These are phyloP conservation scores for Phlebiopsis flavidoalba DNA, from an alignment of 768 basidiomycete species.

Conservation along the genomic window DNA sequence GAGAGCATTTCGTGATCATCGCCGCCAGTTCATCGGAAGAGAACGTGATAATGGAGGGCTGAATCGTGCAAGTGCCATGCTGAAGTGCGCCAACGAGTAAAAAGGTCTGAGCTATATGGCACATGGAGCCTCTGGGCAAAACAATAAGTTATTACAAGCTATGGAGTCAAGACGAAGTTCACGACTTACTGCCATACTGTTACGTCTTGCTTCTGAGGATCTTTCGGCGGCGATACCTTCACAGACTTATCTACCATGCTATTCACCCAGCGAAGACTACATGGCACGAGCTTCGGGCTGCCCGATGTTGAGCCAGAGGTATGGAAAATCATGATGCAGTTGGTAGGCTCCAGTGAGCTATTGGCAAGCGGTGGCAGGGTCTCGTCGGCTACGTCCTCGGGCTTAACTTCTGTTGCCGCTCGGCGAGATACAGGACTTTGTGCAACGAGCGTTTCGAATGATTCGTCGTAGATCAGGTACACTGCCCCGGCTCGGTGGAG, in stretches of 20 bases:
- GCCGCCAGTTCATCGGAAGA: constrained; percentile 59
- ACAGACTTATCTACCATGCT: constrained; percentile 51
- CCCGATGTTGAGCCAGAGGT: constrained; percentile 75
- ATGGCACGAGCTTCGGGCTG: constrained; percentile 68
- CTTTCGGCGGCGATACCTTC: constrained; percentile 42
- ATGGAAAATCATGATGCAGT: constrained; percentile 61
- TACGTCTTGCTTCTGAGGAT: constrained; percentile 54
- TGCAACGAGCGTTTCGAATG: constrained; percentile 40
- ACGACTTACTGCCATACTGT: constrained; percentile 58
- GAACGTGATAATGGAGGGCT: constrained; percentile 56
- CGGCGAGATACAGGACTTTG: constrained; percentile 46
- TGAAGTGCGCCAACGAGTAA: constrained; percentile 67
- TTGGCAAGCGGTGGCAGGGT: constrained; percentile 45
- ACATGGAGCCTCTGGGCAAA: constrained; percentile 64
- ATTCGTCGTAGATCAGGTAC: constrained; percentile 59
- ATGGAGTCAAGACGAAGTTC: background rate
- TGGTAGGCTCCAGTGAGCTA: constrained; percentile 16
- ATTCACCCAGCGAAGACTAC: constrained; percentile 56
- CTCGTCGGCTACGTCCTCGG: constrained; percentile 31
- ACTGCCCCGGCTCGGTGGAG: constrained; percentile 50
- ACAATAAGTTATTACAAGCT: background rate
- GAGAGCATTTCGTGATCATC: constrained; percentile 57
- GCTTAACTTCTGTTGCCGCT: constrained; percentile 35
- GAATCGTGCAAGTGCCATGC: constrained; percentile 63
- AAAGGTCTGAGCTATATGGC: constrained; percentile 69